Evolutionary conservation across 1,284 basidiomycete genomes (phyloP).

Genomic region (Ceratobasidium sp.): DNA sequence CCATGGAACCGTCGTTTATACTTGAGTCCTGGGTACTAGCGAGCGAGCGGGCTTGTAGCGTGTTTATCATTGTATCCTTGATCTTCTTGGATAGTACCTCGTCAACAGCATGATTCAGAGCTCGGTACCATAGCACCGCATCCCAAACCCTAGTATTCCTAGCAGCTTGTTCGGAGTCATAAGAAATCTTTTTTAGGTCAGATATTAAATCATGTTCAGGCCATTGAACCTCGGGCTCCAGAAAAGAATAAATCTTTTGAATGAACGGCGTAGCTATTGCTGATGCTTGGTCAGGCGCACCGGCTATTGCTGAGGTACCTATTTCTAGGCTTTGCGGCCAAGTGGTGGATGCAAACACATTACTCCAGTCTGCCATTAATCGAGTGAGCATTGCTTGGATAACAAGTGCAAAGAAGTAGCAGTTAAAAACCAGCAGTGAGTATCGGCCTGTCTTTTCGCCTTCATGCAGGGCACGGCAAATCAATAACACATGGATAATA

Average conservation of each 20-base stretch:
- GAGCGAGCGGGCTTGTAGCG: not conserved
- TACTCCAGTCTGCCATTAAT: not conserved
- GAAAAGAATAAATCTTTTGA: too few relatives aligned
- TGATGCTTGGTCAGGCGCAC: too few relatives aligned
- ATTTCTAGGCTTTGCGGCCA: too few relatives aligned
- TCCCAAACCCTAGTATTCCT: too few relatives aligned
- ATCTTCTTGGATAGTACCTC: not conserved
- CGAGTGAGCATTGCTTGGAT: not conserved
- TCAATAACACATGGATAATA: not conserved
- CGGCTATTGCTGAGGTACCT: too few relatives aligned
- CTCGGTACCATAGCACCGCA: not conserved
- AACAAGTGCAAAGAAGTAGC: slow-evolving; percentile 15
- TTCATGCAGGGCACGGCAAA: slow-evolving; percentile 22
- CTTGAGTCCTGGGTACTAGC: not conserved
- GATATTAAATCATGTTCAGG: too few relatives aligned
- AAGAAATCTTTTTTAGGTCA: too few relatives aligned
- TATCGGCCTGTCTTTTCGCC: slow-evolving; percentile 14
- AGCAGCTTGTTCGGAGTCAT: too few relatives aligned
- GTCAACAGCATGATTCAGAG: not conserved
- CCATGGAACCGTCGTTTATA: not conserved
- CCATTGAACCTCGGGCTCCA: too few relatives aligned
- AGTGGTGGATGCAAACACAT: not conserved
- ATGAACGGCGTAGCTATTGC: too few relatives aligned
- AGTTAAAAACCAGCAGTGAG: slow-evolving; percentile 3
- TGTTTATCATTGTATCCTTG: not conserved